phyloP scores from a whole-genome alignment of 2,329 filamentous ascomycete genomes.

The Paecilomyces niveus region DNA sequence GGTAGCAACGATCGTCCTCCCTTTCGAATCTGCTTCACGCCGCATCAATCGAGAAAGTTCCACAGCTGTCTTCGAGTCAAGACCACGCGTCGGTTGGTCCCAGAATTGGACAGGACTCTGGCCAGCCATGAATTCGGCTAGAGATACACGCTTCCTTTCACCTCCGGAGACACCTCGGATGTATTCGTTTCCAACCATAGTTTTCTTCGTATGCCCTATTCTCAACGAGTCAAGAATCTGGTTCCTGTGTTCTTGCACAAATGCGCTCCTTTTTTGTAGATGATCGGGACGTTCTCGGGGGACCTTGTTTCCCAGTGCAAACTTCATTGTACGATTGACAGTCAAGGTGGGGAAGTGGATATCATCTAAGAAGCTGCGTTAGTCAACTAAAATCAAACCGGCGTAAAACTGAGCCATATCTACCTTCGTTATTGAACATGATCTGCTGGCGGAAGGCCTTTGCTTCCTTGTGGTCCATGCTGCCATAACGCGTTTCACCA shows the following conservation, averaged over 20 bases:
- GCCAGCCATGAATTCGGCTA: conserved; percentile 52
- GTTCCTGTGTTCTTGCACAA: conserved; percentile 22
- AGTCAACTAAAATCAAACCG: not conserved
- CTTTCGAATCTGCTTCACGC: conserved; percentile 53
- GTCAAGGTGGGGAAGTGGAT: conserved; percentile 68
- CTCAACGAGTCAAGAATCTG: conserved; percentile 26
- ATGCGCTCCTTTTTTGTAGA: conserved; percentile 18
- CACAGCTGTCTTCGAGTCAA: conserved; percentile 58
- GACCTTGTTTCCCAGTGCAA: conserved; percentile 53
- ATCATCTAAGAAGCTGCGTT: conserved; percentile 44
- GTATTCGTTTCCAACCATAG: conserved; percentile 59
- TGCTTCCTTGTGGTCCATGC: conserved; percentile 41
- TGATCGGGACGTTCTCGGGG: conserved; percentile 19
- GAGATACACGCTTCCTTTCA: conserved; percentile 61
- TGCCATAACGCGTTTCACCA: conserved; percentile 47
- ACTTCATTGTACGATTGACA: conserved; percentile 65
- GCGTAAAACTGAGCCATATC: not conserved
- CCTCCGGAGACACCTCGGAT: conserved; percentile 61
- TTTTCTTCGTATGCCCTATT: conserved; percentile 49
- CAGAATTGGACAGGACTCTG: conserved; percentile 53
- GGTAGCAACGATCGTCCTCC: conserved; percentile 54
- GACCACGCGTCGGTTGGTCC: conserved; percentile 60
- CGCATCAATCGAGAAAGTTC: conserved; percentile 53
- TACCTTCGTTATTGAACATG: conserved; percentile 64
- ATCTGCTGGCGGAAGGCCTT: conserved; percentile 38